Conservation (phyloP, 2,329 filamentous ascomycete species). For the Trichoderma sp. region DNA sequence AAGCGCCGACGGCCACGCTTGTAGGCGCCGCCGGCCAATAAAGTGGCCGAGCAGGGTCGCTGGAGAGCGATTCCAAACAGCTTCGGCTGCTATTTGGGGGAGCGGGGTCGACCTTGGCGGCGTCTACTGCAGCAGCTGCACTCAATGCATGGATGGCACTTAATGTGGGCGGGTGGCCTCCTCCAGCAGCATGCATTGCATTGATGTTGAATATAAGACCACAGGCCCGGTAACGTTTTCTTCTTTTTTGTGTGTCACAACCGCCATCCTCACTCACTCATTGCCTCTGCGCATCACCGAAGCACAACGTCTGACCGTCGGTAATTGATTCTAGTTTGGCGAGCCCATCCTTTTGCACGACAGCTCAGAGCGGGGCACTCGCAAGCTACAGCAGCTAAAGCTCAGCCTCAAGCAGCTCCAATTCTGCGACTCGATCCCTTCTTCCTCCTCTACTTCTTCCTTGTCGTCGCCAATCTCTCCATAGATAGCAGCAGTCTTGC, state of each 20-base stretch:
- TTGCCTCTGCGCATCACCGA: not conserved
- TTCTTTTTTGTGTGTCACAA: not conserved
- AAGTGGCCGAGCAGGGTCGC: not conserved
- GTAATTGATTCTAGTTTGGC: not conserved
- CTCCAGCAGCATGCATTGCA: not conserved
- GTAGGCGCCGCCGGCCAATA: constrained; percentile 18
- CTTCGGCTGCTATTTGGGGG: not conserved
- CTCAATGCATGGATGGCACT: not conserved
- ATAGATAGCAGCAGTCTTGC: not conserved
- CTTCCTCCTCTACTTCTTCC: not conserved
- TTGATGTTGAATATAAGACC: not conserved
- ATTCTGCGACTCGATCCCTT: not conserved
- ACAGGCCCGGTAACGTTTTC: not conserved
- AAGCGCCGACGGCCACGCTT: constrained; percentile 13
- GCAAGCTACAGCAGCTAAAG: constrained; percentile 15
- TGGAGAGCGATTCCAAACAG: constrained; percentile 22
- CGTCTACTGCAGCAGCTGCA: not conserved
- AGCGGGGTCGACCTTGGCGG: constrained; percentile 18
- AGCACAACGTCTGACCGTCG: not conserved
- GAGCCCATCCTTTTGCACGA: not conserved
- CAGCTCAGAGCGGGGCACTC: constrained; percentile 15
- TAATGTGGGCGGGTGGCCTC: not conserved
- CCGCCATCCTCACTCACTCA: not conserved
- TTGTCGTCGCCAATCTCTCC: no score
- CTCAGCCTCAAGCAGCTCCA: constrained; percentile 3